Conservation (phyloP, 345 rosid species). For the Iberis pinnata region DNA sequence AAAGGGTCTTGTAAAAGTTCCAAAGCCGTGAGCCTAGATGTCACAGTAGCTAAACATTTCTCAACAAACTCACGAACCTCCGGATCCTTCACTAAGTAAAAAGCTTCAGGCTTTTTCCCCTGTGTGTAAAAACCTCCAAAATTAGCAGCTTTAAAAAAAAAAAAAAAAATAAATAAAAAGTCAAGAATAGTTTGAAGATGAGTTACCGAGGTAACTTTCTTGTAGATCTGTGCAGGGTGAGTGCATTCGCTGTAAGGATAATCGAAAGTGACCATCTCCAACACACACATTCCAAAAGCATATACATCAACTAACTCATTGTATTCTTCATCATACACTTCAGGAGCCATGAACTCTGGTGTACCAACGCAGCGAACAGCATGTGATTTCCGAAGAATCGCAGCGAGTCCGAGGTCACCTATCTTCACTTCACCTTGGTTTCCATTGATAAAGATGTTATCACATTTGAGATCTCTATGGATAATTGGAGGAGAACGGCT, state of each 20-base stretch:
- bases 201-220: constrained; percentile 84
- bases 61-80: constrained; percentile 80
- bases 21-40: constrained; percentile 67
- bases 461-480: constrained; percentile 97
- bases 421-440: constrained; percentile 98
- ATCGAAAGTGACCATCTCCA: constrained; percentile 95
- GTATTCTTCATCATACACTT: constrained; percentile 90
- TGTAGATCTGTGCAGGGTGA: constrained; percentile 96
- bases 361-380: constrained; percentile 93
- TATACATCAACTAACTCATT: constrained; percentile 95
- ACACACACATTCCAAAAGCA: constrained; percentile 91
- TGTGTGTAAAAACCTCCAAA: constrained; percentile 8
- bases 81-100: constrained; percentile 69
- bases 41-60: constrained; percentile 84
- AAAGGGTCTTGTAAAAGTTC: constrained; percentile 84
- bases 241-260: constrained; percentile 96
- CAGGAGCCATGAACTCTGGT: constrained; percentile 99
- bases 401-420: constrained; percentile 98
- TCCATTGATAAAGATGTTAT: constrained; percentile 93
- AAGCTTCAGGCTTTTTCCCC: constrained; percentile 86
- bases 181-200: not conserved
- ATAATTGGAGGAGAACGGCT: constrained; percentile 83
- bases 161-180: too few relatives aligned
- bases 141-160: not conserved
- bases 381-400: constrained; percentile 78